Base-by-base conservation (phyloP, 768 basidiomycete genomes). In the Psilocybe subaeruginosa region DNA sequence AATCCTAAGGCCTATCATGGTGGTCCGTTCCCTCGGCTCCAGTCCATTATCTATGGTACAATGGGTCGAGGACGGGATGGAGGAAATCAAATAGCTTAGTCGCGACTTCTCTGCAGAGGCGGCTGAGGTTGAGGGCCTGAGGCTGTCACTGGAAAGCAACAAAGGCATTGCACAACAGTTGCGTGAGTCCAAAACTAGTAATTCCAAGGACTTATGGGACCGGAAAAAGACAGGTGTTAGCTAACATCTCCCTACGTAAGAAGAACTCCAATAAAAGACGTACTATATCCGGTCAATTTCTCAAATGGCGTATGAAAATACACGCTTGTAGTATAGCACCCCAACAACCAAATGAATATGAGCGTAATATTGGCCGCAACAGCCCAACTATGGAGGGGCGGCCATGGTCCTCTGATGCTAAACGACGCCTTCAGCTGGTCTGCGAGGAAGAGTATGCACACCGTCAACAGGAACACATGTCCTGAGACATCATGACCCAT, bases 401-500 rank as follows among this genome's bases (percentile, higher is more conserved):
- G 68, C 80, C 84, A 86, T 29, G 65, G 56, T 7, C 62, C 64
- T 29, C 64, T 56, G 39, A 67, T 63, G 19, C 75, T 75, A 60
- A 90, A 76, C 12, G 86, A 86, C 1, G 82, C 79, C 16, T 80
- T 76, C 33, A 96, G 73, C 73, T 95, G 91, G 69, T 93, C 87
- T 8, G 85, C 81, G 45, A 98, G 82, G 72, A 97, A 91, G 27
- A 97, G 78, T 12, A 82, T 77, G 12, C 88, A 80, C 78, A 97
- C 84, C 2, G 90, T 90, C 64, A 98, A 82, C 62, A 99, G 82
- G 78, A 97, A 98, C 31, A 95, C 80, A 70, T 98, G 97, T 6
- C 97, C 97, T 0, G 94, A 96, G 12, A 98, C 86, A 68, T 99
- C 97, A 71, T 97, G 95, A 0, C 97, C 97, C 45, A 80, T 83